These are phyloP conservation scores for Plasmodiophora brassicae DNA, from an alignment of 208 protist genomes.

Conservation along the genomic window DNA sequence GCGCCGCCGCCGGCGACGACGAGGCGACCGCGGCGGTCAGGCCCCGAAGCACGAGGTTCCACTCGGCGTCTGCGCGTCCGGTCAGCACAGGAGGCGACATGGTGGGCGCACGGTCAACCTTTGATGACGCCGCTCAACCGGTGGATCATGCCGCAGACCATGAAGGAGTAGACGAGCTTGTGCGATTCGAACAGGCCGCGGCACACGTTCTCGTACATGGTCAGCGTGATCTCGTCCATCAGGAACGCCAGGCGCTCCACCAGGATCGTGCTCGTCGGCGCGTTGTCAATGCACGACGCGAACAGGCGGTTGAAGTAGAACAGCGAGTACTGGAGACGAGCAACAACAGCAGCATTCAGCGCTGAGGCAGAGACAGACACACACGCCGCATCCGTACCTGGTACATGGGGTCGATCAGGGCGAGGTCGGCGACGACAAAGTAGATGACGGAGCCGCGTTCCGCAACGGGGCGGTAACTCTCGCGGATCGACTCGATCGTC, in stretches of 20 bases:
- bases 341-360: too few relatives aligned
- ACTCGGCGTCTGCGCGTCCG: slow-evolving; percentile 50
- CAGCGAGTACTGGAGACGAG: slow-evolving; percentile 91
- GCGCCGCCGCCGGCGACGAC: background rate
- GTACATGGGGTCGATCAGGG: slow-evolving; percentile 61
- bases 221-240: slow-evolving; percentile 72
- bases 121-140: slow-evolving; percentile 54
- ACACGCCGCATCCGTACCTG: slow-evolving; percentile 47
- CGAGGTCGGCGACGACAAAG: slow-evolving; percentile 77
- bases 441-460: slow-evolving; percentile 85
- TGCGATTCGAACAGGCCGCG: slow-evolving; percentile 94
- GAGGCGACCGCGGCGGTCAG: slow-evolving; percentile 30
- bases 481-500: slow-evolving; percentile 80
- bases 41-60: slow-evolving; percentile 56
- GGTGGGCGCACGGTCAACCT: background rate
- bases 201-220: slow-evolving; percentile 88
- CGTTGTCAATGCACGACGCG: slow-evolving; percentile 71
- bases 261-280: slow-evolving; percentile 65
- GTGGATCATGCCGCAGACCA: slow-evolving; percentile 78
- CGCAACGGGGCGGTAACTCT: slow-evolving; percentile 82
- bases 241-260: slow-evolving; percentile 72
- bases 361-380: too few relatives aligned
- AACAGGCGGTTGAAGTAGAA: slow-evolving; percentile 93
- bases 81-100: background rate
- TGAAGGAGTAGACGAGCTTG: slow-evolving; percentile 90